Evolutionary conservation across 1,139 yeast genomes (phyloP).

Genomic region (Yamadazyma taylorii): DNA sequence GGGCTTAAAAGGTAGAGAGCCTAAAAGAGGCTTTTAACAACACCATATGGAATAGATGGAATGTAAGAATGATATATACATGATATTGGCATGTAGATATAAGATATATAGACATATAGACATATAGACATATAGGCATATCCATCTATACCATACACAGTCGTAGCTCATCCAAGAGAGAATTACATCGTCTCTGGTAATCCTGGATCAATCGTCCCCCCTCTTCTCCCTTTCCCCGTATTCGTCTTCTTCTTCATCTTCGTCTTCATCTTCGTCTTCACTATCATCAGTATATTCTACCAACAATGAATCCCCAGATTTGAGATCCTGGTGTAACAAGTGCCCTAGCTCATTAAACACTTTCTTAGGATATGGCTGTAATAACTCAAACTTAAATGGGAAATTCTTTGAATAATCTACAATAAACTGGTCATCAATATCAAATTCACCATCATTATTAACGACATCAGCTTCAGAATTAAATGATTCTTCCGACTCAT

Average conservation of each 20-base stretch:
- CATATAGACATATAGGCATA: no score
- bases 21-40: no score
- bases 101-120: no score
- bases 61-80: no score
- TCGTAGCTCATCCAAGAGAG: no score
- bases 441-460: conserved; percentile 11
- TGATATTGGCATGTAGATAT: no score
- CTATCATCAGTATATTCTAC: conserved; percentile 27
- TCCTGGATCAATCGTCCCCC: no score
- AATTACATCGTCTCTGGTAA: no score
- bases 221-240: no score
- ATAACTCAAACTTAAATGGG: conserved; percentile 37
- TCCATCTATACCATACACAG: no score
- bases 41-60: no score
- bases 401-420: conserved; percentile 21
- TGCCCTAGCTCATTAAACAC: conserved; percentile 24
- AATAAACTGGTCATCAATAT: conserved; percentile 9
- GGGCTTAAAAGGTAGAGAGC: no score
- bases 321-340: conserved; percentile 28
- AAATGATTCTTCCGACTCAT: conserved; percentile 11
- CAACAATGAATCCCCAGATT: conserved; percentile 40
- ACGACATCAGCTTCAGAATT: conserved; percentile 9
- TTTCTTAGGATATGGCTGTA: conserved; percentile 47
- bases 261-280: background rate
- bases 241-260: background rate